A percentile compares a stretch with the other conserved stretches of the same genome.
These are phyloP conservation scores for Crassisporium funariophilum DNA, from an alignment of 768 basidiomycete genomes.

Conservation along the genomic window DNA sequence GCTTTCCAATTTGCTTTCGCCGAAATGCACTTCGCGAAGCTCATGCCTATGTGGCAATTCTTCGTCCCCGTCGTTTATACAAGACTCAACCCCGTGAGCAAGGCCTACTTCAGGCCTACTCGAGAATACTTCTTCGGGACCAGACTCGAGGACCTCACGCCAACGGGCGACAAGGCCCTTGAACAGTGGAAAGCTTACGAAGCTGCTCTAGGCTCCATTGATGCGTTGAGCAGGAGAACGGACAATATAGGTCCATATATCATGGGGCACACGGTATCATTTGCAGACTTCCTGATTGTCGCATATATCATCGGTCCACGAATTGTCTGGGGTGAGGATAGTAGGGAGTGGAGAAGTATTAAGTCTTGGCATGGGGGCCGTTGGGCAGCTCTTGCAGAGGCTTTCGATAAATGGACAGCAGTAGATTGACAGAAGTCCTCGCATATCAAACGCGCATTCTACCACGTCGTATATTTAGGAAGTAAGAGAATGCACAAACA, in stretches of 20 bases:
- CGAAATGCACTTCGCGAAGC: not conserved
- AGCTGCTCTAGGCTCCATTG: no score
- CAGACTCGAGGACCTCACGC: no score
- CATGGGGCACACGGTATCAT: conserved; percentile 34
- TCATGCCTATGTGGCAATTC: not conserved
- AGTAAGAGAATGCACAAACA: not conserved
- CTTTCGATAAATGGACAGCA: no score
- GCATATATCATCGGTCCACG: conserved; percentile 26
- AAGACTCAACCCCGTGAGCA: not conserved
- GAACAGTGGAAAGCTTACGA: no score
- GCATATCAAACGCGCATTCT: not conserved
- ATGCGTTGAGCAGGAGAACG: no score
- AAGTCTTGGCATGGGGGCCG: conserved; percentile 30
- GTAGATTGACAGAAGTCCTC: not conserved
- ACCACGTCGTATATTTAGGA: no score
- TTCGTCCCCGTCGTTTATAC: not conserved
- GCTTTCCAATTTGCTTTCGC: not conserved
- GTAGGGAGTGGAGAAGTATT: conserved; percentile 36
- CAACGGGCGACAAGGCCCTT: no score
- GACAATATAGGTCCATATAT: conserved; percentile 21
- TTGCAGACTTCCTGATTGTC: conserved; percentile 36
- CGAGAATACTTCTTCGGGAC: no score
- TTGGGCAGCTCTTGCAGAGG: no score
- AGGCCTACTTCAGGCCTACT: no score
- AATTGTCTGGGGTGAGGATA: conserved; percentile 29